These are phyloP conservation scores for Marasmius sp. DNA, from an alignment of 1,284 basidiomycete species.

Conservation along the genomic window DNA sequence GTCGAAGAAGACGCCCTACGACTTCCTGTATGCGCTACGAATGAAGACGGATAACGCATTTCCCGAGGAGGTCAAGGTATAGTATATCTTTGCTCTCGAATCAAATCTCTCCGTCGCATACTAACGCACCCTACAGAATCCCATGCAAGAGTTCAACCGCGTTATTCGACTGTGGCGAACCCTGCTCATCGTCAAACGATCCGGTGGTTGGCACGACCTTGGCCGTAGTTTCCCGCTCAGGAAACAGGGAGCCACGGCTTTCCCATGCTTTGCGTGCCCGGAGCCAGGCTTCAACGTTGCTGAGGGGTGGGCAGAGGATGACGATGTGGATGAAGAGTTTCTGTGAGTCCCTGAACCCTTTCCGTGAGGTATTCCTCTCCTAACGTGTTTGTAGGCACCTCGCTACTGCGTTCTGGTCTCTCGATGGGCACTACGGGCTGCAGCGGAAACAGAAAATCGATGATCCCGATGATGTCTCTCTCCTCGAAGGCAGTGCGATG, in stretches of 20 bases:
- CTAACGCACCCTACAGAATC: background rate
- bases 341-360: background rate
- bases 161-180: conserved; percentile 11
- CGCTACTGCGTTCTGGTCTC: conserved; percentile 2
- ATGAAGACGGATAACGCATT: background rate
- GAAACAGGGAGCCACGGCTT: conserved; percentile 1
- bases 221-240: background rate
- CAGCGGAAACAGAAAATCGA: conserved; percentile 12
- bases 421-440: conserved; percentile 18
- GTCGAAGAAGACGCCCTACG: background rate
- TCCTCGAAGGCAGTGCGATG: conserved; percentile 14
- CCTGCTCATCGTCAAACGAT: conserved; percentile 1
- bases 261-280: conserved; percentile 12
- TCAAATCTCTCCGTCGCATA: background rate
- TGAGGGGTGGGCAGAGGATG: background rate
- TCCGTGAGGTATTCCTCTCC: background rate
- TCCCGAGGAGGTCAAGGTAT: background rate
- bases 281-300: conserved; percentile 12
- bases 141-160: conserved; percentile 9
- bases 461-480: no score
- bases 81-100: background rate
- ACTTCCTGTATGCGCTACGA: background rate
- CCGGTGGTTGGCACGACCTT: conserved; percentile 2
- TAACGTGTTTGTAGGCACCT: conserved; percentile 11
- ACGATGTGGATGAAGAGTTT: no score